These are phyloP conservation scores for Perilla frutescens DNA, from an alignment of 257 asterid species.

Conservation along the genomic window DNA sequence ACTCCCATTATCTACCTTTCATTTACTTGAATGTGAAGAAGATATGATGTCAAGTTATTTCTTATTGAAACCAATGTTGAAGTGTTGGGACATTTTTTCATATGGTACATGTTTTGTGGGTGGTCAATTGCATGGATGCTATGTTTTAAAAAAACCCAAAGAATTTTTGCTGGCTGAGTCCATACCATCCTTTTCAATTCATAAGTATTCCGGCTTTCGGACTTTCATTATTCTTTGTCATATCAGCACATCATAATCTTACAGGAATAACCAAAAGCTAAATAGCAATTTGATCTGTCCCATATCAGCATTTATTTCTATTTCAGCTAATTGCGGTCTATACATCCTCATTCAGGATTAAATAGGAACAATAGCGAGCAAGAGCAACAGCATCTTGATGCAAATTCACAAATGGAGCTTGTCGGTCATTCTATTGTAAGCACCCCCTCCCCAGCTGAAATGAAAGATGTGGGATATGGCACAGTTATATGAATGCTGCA, in stretches of 20 bases:
- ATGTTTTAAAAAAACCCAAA: not conserved
- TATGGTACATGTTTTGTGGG: not conserved
- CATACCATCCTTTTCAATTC: not conserved
- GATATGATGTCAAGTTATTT: constrained; percentile 1
- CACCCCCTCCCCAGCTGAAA: not conserved
- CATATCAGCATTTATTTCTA: not conserved
- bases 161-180: not conserved
- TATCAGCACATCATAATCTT: not conserved
- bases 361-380: constrained; percentile 48
- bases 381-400: constrained; percentile 51
- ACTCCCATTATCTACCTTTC: not conserved
- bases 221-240: constrained; percentile 1
- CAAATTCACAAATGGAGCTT: constrained; percentile 69
- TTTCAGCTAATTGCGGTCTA: constrained; percentile 29
- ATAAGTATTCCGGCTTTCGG: not conserved
- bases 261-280: not conserved
- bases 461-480: constrained; percentile 10
- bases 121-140: not conserved
- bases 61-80: not conserved
- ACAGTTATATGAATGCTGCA: constrained; percentile 2
- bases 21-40: not conserved
- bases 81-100: not conserved
- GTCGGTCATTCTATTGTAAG: constrained; percentile 84
- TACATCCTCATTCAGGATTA: constrained; percentile 46
- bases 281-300: not conserved